These are phyloP conservation scores for Phialemonium atrogriseum DNA, from an alignment of 2,329 filamentous ascomycete genomes.

Conservation along the genomic window DNA sequence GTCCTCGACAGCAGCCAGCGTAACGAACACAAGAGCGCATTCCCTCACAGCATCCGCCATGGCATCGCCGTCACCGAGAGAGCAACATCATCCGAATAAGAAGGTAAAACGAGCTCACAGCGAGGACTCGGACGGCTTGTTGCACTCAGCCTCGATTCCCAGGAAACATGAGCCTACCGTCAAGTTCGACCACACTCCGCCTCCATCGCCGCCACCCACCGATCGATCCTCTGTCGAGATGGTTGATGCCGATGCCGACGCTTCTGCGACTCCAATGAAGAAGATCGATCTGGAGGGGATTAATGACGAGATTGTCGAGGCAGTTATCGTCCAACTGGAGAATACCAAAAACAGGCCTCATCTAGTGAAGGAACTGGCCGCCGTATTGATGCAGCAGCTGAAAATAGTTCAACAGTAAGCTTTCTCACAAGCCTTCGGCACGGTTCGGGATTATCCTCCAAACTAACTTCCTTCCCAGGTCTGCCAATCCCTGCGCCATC, in stretches of 20 bases:
- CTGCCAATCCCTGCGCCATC: slow-evolving; percentile 89
- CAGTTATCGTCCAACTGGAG: slow-evolving; percentile 79
- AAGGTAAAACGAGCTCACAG: slow-evolving; percentile 73
- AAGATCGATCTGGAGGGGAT: slow-evolving; percentile 76
- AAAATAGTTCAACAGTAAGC: slow-evolving; percentile 87
- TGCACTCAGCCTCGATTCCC: slow-evolving; percentile 20
- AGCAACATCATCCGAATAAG: slow-evolving; percentile 43
- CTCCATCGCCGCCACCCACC: slow-evolving; percentile 56
- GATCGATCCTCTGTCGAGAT: slow-evolving; percentile 30
- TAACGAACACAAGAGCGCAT: slow-evolving; percentile 9
- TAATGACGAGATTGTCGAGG: slow-evolving; percentile 92
- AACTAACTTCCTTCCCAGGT: slow-evolving; percentile 47
- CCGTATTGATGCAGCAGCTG: slow-evolving; percentile 66
- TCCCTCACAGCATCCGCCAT: slow-evolving; percentile 18
- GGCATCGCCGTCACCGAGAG: slow-evolving; percentile 20
- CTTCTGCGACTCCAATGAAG: slow-evolving; percentile 17
- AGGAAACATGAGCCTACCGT: slow-evolving; percentile 18
- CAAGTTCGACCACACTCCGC: slow-evolving; percentile 66
- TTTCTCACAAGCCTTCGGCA: slow-evolving; percentile 3
- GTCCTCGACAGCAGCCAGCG: slow-evolving; percentile 7
- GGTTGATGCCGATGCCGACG: slow-evolving; percentile 25
- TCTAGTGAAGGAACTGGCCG: slow-evolving; percentile 86
- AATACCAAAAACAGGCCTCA: slow-evolving; percentile 88
- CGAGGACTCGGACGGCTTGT: slow-evolving; percentile 21
- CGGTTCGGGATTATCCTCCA: slow-evolving; percentile 10